A percentile compares a stretch with the other conserved stretches of the same genome.
phyloP scores from a whole-genome alignment of 768 basidiomycete genomes.

The Baorangia bicolor region DNA sequence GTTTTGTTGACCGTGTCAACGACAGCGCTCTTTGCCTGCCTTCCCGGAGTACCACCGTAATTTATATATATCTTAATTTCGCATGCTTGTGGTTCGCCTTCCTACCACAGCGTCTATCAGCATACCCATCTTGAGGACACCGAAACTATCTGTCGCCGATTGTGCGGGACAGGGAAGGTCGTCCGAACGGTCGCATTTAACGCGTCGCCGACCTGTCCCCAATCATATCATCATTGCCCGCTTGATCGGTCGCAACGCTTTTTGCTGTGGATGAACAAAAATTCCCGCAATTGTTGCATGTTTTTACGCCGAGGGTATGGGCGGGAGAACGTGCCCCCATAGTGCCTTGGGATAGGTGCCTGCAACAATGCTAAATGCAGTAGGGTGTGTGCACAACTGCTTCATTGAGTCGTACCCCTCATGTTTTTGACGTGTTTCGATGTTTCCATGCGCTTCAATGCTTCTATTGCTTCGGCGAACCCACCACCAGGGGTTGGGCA shows the following conservation, averaged over 20 bases:
- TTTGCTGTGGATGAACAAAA: constrained; percentile 10
- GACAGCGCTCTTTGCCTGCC: neutral
- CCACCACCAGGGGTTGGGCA: constrained; percentile 19
- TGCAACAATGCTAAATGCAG: constrained; percentile 14
- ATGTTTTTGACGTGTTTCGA: constrained; percentile 29
- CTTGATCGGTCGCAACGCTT: constrained; percentile 27
- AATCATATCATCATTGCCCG: constrained; percentile 18
- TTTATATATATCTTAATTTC: constrained; percentile 15
- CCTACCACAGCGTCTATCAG: constrained; percentile 16
- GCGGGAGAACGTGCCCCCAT: constrained; percentile 5
- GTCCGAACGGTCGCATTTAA: constrained; percentile 15
- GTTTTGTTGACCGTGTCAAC: constrained; percentile 12
- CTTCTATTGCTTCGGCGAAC: constrained; percentile 20
- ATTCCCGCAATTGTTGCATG: constrained; percentile 10
- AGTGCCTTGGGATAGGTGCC: neutral
- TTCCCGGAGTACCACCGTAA: constrained; percentile 11
- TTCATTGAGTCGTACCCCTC: constrained; percentile 20
- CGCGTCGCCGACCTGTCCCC: constrained; percentile 30
- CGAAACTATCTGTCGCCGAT: constrained; percentile 20
- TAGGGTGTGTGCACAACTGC: constrained; percentile 8
- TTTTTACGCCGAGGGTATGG: constrained; percentile 8
- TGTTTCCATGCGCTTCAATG: constrained; percentile 14
- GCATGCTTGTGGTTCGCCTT: constrained; percentile 3
- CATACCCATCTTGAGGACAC: constrained; percentile 10
- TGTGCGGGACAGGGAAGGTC: constrained; percentile 15